phyloP scores from a whole-genome alignment of 2,329 filamentous ascomycete genomes.

The Elsinoe perseae region DNA sequence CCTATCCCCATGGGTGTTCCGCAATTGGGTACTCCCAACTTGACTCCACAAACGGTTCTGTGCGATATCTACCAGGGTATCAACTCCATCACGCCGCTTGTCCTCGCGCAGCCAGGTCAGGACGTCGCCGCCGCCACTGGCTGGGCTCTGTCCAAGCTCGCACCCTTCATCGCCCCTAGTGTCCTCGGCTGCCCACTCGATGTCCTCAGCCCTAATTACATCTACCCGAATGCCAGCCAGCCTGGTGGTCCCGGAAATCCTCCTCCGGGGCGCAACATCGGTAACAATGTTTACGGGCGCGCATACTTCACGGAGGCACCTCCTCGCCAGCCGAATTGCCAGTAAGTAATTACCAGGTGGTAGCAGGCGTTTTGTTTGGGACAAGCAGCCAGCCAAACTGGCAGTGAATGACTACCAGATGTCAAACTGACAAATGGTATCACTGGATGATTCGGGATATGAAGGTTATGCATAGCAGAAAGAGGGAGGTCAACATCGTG shows the following conservation, averaged over 20 bases:
- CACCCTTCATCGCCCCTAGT: constrained; percentile 25
- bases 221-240: constrained; percentile 26
- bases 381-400: no score
- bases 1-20: constrained; percentile 26
- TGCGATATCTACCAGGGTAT: constrained; percentile 32
- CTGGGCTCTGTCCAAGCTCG: constrained; percentile 29
- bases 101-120: constrained; percentile 25
- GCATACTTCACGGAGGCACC: constrained; percentile 28
- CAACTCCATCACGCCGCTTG: constrained; percentile 31
- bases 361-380: no score
- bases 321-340: constrained; percentile 1
- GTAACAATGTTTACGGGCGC: constrained; percentile 33
- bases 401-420: no score
- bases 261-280: constrained; percentile 26
- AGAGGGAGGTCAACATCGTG: no score
- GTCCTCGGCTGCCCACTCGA: constrained; percentile 30
- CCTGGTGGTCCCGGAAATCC: constrained; percentile 28
- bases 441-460: no score
- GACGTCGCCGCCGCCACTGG: constrained; percentile 21
- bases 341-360: not conserved
- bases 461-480: no score
- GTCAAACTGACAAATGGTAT: no score
- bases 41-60: constrained; percentile 27
- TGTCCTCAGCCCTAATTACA: constrained; percentile 25
- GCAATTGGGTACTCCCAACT: constrained; percentile 29